Evolutionary conservation across 2,329 filamentous ascomycete species (phyloP).

Genomic region (Tolypocladium pustulatum): DNA sequence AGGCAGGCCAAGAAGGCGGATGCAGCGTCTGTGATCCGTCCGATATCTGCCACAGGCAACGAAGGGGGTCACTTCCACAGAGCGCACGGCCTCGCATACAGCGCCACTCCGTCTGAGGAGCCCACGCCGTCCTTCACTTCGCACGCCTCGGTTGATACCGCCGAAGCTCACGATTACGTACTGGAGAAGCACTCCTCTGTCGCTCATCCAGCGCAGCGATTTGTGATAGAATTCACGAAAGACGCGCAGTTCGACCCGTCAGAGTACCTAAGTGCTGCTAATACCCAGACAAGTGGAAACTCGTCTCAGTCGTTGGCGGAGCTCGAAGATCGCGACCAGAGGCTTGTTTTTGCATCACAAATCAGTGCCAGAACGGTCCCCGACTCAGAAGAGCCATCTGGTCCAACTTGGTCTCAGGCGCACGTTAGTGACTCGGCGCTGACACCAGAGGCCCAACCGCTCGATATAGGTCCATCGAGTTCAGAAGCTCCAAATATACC

Average conservation of each 20-base stretch:
- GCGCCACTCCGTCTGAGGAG: conserved; percentile 17
- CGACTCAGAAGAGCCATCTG: conserved; percentile 31
- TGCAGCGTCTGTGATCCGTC: neutral
- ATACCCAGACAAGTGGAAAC: conserved; percentile 17
- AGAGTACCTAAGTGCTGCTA: conserved; percentile 23
- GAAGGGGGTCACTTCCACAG: conserved; percentile 11
- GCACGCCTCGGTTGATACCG: conserved; percentile 12
- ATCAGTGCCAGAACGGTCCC: conserved; percentile 28
- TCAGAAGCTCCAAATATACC: conserved; percentile 5
- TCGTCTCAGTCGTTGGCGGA: conserved; percentile 22
- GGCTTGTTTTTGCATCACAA: conserved; percentile 17
- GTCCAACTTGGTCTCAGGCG: conserved; percentile 10
- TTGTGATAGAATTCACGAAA: conserved; percentile 21
- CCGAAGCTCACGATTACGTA: conserved; percentile 8
- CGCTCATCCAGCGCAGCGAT: conserved; percentile 4
- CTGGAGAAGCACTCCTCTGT: conserved; percentile 3
- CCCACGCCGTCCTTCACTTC: conserved; percentile 18
- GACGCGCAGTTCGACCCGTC: conserved; percentile 19
- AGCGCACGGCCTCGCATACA: conserved; percentile 9
- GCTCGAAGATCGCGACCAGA: conserved; percentile 23
- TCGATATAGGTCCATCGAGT: neutral
- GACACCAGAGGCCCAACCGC: neutral
- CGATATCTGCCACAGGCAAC: conserved; percentile 5
- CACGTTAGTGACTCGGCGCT: neutral
- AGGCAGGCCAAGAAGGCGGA: conserved; percentile 10